Percentiles rank a stretch among this genome's conserved stretches.
These are phyloP conservation scores for Blakeslea trispora DNA, from an alignment of 371 early-diverging fungal species.

Conservation along the genomic window DNA sequence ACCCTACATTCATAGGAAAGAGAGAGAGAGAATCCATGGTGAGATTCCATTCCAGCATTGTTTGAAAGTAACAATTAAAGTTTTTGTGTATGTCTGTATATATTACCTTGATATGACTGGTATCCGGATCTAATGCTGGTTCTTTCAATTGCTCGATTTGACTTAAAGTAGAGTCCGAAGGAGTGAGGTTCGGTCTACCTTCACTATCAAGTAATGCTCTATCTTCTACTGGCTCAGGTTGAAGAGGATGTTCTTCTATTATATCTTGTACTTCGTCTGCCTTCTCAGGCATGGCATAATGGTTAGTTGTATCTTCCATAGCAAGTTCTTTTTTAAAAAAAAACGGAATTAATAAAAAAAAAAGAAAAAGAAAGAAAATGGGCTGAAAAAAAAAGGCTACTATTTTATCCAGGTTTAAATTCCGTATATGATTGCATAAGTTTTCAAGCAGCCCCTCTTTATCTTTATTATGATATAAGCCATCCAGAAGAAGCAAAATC, in stretches of 20 bases:
- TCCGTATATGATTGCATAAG: too few species aligned
- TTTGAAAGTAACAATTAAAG: too few species aligned
- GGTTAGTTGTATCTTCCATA: too few species aligned
- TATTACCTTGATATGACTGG: slow-evolving; percentile 43
- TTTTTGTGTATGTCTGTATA: neutral
- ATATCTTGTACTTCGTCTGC: too few species aligned
- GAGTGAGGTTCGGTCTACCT: slow-evolving; percentile 26
- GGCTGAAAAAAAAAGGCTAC: too few species aligned
- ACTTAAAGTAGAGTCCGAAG: slow-evolving; percentile 9
- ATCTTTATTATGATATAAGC: slow-evolving; percentile 16
- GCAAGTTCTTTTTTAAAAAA: too few species aligned
- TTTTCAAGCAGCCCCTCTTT: too few species aligned
- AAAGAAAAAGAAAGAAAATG: too few species aligned
- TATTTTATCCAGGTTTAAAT: neutral
- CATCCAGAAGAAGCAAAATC: slow-evolving; percentile 22
- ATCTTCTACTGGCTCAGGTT: slow-evolving; percentile 22
- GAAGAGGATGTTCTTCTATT: slow-evolving; percentile 18
- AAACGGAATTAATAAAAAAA: too few species aligned
- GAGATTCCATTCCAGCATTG: too few species aligned
- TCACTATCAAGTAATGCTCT: slow-evolving; percentile 29
- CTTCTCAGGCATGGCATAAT: too few species aligned
- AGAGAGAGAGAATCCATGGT: neutral
- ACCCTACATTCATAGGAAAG: slow-evolving; percentile 26
- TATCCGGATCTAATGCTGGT: slow-evolving; percentile 16
- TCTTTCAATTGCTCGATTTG: neutral